Evolutionary conservation across 768 basidiomycete genomes (phyloP).

Genomic region (Cantharellus cinnabarinus): DNA sequence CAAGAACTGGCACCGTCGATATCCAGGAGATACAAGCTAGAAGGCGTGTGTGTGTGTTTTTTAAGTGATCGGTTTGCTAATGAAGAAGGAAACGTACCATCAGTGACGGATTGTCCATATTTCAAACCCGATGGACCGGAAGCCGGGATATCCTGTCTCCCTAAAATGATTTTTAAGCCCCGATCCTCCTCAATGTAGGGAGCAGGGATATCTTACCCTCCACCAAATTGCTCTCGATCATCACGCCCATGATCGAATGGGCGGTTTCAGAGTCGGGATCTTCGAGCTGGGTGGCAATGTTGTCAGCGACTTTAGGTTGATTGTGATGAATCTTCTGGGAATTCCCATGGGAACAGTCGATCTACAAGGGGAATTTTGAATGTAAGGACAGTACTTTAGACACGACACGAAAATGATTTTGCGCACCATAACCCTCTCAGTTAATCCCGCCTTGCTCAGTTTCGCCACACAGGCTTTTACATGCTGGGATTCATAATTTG

Average conservation of each 20-base stretch:
- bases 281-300: slow-evolving; percentile 64
- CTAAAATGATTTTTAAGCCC: slow-evolving; percentile 14
- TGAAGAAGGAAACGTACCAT: slow-evolving; percentile 18
- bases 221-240: slow-evolving; percentile 84
- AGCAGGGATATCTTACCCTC: slow-evolving; percentile 20
- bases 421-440: slow-evolving; percentile 70
- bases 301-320: slow-evolving; percentile 74
- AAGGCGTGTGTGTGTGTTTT: not conserved
- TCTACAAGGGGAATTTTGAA: slow-evolving; percentile 24
- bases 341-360: slow-evolving; percentile 95
- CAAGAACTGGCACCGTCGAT: slow-evolving; percentile 57
- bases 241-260: slow-evolving; percentile 67
- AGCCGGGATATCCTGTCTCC: slow-evolving; percentile 65
- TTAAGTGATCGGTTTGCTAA: slow-evolving; percentile 11
- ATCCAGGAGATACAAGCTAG: slow-evolving; percentile 76
- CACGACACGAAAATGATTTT: slow-evolving; percentile 3
- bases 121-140: slow-evolving; percentile 50
- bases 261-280: slow-evolving; percentile 38
- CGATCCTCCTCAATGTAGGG: not conserved
- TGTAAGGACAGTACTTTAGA: not conserved
- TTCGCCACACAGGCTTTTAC: slow-evolving; percentile 59
- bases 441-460: slow-evolving; percentile 55
- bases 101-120: slow-evolving; percentile 76
- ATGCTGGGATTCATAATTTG: slow-evolving; percentile 67
- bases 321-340: slow-evolving; percentile 78